phyloP scores from a whole-genome alignment of 768 basidiomycete species.

The Hemileccinum rubropunctum region DNA sequence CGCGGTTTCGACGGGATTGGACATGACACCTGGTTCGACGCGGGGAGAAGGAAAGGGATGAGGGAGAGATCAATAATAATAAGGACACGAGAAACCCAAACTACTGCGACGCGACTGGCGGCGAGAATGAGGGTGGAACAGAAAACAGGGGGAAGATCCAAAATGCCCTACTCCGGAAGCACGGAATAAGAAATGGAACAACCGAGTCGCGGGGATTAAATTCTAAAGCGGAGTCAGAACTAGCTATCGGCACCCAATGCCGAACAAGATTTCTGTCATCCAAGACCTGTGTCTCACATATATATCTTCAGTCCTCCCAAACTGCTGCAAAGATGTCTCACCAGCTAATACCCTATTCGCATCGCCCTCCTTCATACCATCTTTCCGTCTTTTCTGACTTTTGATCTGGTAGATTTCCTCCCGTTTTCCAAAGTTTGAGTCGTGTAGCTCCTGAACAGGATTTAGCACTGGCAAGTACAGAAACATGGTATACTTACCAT shows the following conservation, averaged over 20 bases:
- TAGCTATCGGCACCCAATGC: conserved; percentile 11
- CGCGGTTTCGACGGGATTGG: conserved; percentile 38
- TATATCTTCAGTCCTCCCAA: not conserved
- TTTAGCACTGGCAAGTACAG: conserved; percentile 3
- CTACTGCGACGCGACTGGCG: conserved; percentile 1
- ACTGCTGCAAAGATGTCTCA: conserved; percentile 8
- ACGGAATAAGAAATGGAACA: not conserved
- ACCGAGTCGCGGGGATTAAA: conserved; percentile 13
- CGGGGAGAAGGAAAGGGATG: not conserved
- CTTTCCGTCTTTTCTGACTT: conserved; percentile 21
- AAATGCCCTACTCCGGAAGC: not conserved
- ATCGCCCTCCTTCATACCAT: not conserved
- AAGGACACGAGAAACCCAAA: not conserved
- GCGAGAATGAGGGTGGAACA: not conserved
- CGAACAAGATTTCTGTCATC: not conserved
- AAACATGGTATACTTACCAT: conserved; percentile 57
- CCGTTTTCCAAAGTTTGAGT: conserved; percentile 84
- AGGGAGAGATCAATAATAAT: not conserved
- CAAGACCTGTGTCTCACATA: no score
- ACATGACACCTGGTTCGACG: conserved; percentile 15
- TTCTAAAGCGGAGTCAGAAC: conserved; percentile 15
- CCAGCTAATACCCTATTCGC: not conserved
- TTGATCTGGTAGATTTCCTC: conserved; percentile 82
- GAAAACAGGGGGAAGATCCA: conserved; percentile 20
- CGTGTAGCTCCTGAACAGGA: conserved; percentile 68